Conservation (phyloP, 345 rosid species). For the Camelina hispida region DNA sequence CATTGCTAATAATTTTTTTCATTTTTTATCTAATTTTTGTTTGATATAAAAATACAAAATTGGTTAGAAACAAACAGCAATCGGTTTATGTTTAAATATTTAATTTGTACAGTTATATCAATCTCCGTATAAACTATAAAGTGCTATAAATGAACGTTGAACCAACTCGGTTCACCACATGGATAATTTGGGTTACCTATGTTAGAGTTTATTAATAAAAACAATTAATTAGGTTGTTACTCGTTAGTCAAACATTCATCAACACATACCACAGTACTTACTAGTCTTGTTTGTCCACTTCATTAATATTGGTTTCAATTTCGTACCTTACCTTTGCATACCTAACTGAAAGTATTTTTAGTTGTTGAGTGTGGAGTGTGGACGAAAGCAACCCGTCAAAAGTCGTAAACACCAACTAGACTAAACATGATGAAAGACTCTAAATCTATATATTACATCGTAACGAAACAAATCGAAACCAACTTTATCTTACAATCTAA, state of each 20-base stretch:
- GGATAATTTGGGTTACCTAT: too few relatives aligned
- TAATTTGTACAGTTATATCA: too few relatives aligned
- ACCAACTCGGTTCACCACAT: too few relatives aligned
- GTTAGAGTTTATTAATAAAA: too few relatives aligned
- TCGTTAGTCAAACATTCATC: not conserved
- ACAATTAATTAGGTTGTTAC: not conserved
- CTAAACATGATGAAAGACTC: not conserved
- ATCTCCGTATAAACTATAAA: too few relatives aligned
- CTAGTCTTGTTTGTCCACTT: not conserved
- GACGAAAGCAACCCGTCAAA: not conserved
- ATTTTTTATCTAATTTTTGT: too few relatives aligned
- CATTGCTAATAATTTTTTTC: too few relatives aligned
- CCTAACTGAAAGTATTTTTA: not conserved
- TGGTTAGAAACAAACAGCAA: too few relatives aligned
- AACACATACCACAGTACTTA: not conserved
- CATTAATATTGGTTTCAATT: not conserved
- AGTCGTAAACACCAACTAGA: not conserved
- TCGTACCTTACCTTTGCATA: not conserved
- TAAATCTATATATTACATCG: not conserved
- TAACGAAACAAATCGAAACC: not conserved
- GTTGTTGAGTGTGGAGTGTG: not conserved
- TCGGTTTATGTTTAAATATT: too few relatives aligned
- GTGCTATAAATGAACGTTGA: too few relatives aligned
- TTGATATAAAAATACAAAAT: too few relatives aligned
- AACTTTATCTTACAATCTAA: not conserved